Evolutionary conservation across 768 basidiomycete species (phyloP).

Genomic region (Ramaria rubella): DNA sequence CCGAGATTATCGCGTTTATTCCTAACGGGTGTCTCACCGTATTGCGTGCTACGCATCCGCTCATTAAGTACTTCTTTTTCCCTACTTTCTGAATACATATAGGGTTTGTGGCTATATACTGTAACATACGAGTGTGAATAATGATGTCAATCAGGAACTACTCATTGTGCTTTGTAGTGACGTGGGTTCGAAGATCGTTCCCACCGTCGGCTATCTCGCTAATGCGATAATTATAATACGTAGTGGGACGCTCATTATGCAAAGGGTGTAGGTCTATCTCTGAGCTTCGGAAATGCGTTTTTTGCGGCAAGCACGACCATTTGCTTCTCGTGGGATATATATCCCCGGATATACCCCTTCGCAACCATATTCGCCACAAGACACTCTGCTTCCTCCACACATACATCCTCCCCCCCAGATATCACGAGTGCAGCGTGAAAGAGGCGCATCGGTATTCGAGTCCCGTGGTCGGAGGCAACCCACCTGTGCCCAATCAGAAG

Average conservation of each 20-base stretch:
- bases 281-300: constrained; percentile 74
- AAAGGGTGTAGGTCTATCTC: constrained; percentile 54
- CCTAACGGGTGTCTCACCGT: not conserved
- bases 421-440: constrained; percentile 73
- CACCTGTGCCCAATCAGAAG: constrained; percentile 45
- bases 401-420: constrained; percentile 45
- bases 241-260: constrained; percentile 8
- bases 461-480: constrained; percentile 65
- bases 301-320: constrained; percentile 82
- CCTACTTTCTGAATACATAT: not conserved
- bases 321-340: constrained; percentile 93
- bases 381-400: constrained; percentile 84
- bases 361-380: constrained; percentile 93
- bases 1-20: not conserved
- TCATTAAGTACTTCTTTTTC: not conserved
- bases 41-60: not conserved
- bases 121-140: no score
- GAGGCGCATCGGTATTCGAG: constrained; percentile 73
- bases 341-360: constrained; percentile 87
- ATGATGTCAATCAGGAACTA: no score
- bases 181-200: no score
- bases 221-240: not conserved
- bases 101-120: not conserved
- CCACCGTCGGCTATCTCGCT: not conserved
- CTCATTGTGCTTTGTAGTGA: no score